A percentile compares a stretch with the other conserved stretches of the same genome.
phyloP scores from a whole-genome alignment of 2,329 filamentous ascomycete species.

The Colletotrichum lupini region DNA sequence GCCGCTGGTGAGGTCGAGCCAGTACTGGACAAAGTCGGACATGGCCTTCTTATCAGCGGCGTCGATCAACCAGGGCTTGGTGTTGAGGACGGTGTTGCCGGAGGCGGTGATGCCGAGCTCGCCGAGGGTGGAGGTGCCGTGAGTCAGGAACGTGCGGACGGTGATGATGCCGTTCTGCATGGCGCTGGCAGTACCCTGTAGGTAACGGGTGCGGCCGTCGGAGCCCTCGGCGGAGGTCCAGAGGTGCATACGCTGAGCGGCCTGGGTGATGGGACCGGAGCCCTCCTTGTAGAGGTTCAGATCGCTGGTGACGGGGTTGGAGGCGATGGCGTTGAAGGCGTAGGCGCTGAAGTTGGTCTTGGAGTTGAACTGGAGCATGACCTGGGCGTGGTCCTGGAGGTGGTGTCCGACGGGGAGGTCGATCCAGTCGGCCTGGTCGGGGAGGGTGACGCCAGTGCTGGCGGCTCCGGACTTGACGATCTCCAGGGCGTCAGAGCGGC shows the following conservation, averaged over 20 bases:
- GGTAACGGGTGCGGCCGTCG: constrained; percentile 40
- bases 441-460: constrained; percentile 57
- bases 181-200: constrained; percentile 39
- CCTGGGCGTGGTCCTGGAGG: constrained; percentile 62
- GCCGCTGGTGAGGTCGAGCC: constrained; percentile 32
- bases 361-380: constrained; percentile 37
- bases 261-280: constrained; percentile 40
- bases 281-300: constrained; percentile 38
- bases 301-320: constrained; percentile 29
- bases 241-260: constrained; percentile 38
- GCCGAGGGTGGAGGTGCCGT: constrained; percentile 40
- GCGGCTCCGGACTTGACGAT: constrained; percentile 36
- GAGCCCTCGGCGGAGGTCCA: constrained; percentile 39
- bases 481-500: constrained; percentile 36
- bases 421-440: constrained; percentile 63
- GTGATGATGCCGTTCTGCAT: constrained; percentile 34
- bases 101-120: constrained; percentile 38
- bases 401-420: constrained; percentile 68
- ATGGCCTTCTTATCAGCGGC: constrained; percentile 38
- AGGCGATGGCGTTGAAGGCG: constrained; percentile 29
- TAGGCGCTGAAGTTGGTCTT: constrained; percentile 36
- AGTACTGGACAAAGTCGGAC: constrained; percentile 30
- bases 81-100: constrained; percentile 39
- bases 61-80: constrained; percentile 39
- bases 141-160: constrained; percentile 40